Base-by-base conservation (phyloP, 2,329 filamentous ascomycete species). In the Talaromyces sp. region DNA sequence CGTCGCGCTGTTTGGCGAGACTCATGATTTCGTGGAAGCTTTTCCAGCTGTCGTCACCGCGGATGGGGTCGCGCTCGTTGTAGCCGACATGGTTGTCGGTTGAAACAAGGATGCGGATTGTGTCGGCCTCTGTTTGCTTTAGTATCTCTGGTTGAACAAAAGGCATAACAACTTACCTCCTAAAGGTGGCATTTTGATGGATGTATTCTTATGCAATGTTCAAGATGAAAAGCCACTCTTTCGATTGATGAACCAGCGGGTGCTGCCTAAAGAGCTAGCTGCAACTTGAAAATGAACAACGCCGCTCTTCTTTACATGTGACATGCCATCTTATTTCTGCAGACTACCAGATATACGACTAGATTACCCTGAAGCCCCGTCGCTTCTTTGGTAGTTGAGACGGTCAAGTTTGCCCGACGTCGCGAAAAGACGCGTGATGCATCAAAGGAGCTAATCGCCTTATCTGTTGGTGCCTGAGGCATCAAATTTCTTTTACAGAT, bases 51-150 rank as follows among this genome's bases (percentile, higher is more conserved):
- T 99, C 95, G 76, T 98, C 92, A 69, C 93, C 94, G n/a, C 95
- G 92, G 67, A 95, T 91, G 1, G 92, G 87, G 77, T 99, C 93
- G 72, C 93, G 89, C 79, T 99, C 95, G 74, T 92, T 91, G 79
- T 93, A 98, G 61, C 95, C 95, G 67, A 99, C 95, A 90, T 99
- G 95, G 71, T 96, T 98, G 77, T 99, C 95, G 16, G 94, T 98
- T 45, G 95, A 90, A 66, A 99, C 86, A 43, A 99, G 88, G 69
- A 99, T 95, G 69, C 92, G 92, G 73, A 99, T 97, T 0, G 92
- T 96, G 80, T 99, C 92, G 71, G 90, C 79, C 61, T 81, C 85
- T 84, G 27, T 49, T 43, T 13, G 9, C 39, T 57, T 59, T 7
- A 60, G 56, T 14, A 56, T n/a, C 1, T 31, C 37, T n/a, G 37